These are phyloP conservation scores for Cytidiella melzeri DNA, from an alignment of 768 basidiomycete species.

Conservation along the genomic window DNA sequence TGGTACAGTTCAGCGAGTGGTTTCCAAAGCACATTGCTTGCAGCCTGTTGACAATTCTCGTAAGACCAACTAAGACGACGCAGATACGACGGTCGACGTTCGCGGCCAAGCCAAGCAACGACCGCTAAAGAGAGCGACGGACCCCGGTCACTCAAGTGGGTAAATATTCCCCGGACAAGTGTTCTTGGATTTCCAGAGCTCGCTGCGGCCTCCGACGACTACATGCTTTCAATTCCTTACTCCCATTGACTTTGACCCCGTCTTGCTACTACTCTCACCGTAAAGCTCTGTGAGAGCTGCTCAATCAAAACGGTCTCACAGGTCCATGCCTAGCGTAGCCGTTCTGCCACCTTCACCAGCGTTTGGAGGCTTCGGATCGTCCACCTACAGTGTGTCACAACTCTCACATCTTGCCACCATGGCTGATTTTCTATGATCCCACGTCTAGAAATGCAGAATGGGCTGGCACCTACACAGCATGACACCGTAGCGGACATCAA, in stretches of 20 bases:
- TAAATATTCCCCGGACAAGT: background rate
- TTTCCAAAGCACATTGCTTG: no score
- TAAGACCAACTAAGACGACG: no score
- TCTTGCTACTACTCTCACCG: background rate
- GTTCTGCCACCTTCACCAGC: slow-evolving; percentile 35
- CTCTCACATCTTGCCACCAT: slow-evolving; percentile 10
- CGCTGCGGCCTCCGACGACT: background rate
- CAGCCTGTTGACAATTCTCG: no score
- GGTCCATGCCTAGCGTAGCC: slow-evolving; percentile 36
- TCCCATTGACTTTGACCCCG: background rate
- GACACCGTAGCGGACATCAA: slow-evolving; percentile 41
- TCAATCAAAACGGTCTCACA: background rate
- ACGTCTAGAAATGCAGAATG: slow-evolving; percentile 36
- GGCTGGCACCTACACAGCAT: slow-evolving; percentile 15
- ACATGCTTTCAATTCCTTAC: background rate
- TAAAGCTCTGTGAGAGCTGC: background rate
- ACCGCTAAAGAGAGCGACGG: no score
- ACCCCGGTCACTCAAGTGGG: background rate
- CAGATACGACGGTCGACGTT: no score
- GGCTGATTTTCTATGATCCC: slow-evolving; percentile 10
- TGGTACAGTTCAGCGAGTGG: no score
- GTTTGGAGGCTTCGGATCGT: slow-evolving; percentile 25
- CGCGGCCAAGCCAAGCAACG: no score
- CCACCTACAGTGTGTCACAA: slow-evolving; percentile 20
- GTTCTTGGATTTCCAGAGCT: background rate